phyloP scores from a whole-genome alignment of 169 alveolate genomes.

The Eimeria necatrix region DNA sequence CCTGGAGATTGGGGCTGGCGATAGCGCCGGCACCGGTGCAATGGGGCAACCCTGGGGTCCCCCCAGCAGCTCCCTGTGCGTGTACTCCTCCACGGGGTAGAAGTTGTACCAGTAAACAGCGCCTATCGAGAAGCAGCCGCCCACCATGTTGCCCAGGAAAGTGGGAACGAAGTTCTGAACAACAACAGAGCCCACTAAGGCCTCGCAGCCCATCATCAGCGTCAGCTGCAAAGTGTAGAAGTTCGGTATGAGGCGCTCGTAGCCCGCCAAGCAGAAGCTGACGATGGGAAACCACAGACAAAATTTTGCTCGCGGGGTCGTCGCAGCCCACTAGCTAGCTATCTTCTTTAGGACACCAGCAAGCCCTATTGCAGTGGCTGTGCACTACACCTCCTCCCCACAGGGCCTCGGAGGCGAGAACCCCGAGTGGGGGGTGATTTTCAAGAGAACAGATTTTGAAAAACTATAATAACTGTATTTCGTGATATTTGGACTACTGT shows the following conservation, averaged over 20 bases:
- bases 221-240: slow-evolving; percentile 53
- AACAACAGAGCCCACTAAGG: not conserved
- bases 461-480: too few species aligned
- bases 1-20: too few species aligned
- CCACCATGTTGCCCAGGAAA: slow-evolving; percentile 61
- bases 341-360: too few species aligned
- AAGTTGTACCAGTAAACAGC: slow-evolving; percentile 73
- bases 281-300: slow-evolving; percentile 79
- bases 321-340: slow-evolving; percentile 53
- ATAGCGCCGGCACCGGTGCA: too few species aligned
- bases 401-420: too few species aligned
- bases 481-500: too few species aligned
- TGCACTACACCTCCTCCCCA: too few species aligned
- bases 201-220: slow-evolving; percentile 32
- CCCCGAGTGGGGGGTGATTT: too few species aligned
- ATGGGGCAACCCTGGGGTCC: too few species aligned
- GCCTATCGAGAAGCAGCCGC: slow-evolving; percentile 42
- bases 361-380: too few species aligned
- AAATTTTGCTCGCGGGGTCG: slow-evolving; percentile 65
- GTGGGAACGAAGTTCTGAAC: slow-evolving; percentile 46
- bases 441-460: too few species aligned
- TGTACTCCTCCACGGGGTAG: slow-evolving; percentile 41
- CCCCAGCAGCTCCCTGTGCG: too few species aligned
- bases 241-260: slow-evolving; percentile 69
- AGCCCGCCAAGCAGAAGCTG: slow-evolving; percentile 64